Evolutionary conservation across 179 eudicot genomes (phyloP), one percentile per base, ranked within the genome.

Genomic region (Vitellaria paradoxa): DNA sequence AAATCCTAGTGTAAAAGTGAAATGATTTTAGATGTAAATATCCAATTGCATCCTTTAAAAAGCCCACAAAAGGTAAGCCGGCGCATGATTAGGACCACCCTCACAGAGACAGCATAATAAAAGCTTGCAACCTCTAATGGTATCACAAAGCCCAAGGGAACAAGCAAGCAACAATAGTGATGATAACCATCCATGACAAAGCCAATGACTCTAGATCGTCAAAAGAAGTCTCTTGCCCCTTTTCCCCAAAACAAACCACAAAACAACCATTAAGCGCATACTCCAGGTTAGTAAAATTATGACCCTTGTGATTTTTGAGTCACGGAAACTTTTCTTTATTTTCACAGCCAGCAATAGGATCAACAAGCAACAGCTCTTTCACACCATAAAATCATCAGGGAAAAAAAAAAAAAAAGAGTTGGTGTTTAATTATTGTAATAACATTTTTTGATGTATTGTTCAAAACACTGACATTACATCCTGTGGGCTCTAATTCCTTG

Each of bases 271-370:
- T 50, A 68, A 18, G 72, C 18, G 18, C 11, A 68, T 11, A 47
- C 18, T 68, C 55, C 15, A 11, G 68, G 4, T 52, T 11, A 68
- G 4, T 15, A 21, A 47, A 20, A 68, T 30, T 53, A 68, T 47
- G 4, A 68, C 72, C 30, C 57, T 68, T 12, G 6, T 21, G 24
- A 3, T 68, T 68, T 68, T 68, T 68, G 56, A 68, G 55, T 68
- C 56, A 20, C 56, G 53, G 18, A 20, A 47, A 68, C 72, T 4
- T 12, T 10, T 46, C 17, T 47, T n/a, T 46, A 10, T 46, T 21
- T 68, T 67, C 53, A 42, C 24, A 11, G 53, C 21, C 40, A 45
- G 53, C 21, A 68, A 15, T n/a, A 40, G 21, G 23, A 21, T 82
- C 81, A 26, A 11, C 67, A 63, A 63, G 42, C 17, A 63, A 23